phyloP scores from a whole-genome alignment of 768 basidiomycete species.

The Rhodotorula graminis region DNA sequence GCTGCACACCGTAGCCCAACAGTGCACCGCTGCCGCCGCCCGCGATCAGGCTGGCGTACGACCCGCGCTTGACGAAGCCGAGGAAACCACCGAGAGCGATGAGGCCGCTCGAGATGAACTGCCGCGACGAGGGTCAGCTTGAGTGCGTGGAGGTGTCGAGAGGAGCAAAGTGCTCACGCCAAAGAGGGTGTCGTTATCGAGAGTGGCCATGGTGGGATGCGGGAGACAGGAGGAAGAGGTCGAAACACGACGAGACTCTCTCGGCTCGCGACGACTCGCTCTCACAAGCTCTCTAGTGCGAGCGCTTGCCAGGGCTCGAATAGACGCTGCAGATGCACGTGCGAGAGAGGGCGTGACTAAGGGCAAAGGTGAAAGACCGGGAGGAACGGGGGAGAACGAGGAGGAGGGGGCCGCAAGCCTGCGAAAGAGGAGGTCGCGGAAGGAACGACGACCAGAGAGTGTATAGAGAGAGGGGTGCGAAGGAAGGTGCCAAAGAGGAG shows the following conservation, averaged over 20 bases:
- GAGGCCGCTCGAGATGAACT: constrained; percentile 13
- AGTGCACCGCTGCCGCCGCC: constrained; percentile 27
- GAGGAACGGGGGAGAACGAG: too few species aligned
- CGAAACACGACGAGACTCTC: neutral
- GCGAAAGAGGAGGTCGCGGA: too few species aligned
- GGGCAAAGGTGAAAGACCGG: too few species aligned
- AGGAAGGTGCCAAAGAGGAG: neutral
- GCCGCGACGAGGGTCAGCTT: neutral
- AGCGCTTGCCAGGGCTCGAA: too few species aligned
- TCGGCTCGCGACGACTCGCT: too few species aligned
- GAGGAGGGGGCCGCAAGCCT: too few species aligned
- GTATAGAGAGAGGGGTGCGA: neutral
- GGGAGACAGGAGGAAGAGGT: too few species aligned
- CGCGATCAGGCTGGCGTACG: constrained; percentile 25
- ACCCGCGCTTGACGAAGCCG: constrained; percentile 32
- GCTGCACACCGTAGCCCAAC: constrained; percentile 38
- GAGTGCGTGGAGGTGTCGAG: too few species aligned
- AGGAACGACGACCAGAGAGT: neutral
- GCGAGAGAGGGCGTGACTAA: neutral
- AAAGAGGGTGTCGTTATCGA: constrained; percentile 17
- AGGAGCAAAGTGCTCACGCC: too few species aligned
- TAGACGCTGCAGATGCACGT: too few species aligned
- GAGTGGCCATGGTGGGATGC: neutral
- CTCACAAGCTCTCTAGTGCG: too few species aligned
- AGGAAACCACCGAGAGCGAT: constrained; percentile 27